Conservation (phyloP, 371 early-diverging fungal species). For the Mortierella sp. region DNA sequence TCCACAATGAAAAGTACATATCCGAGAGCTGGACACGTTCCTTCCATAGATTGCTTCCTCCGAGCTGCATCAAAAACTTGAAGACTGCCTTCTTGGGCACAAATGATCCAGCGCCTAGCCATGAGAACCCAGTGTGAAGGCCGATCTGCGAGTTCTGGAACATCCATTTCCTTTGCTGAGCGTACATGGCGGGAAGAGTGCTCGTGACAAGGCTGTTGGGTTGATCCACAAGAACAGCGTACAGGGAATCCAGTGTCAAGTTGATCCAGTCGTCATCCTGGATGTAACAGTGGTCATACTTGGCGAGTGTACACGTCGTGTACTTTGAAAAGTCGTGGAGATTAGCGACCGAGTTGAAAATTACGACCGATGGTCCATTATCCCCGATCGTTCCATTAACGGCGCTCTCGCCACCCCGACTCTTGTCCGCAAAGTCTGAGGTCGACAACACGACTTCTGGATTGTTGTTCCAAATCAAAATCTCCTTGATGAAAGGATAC, state of each 20-base stretch:
- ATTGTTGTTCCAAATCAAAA: slow-evolving; percentile 66
- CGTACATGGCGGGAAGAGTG: slow-evolving; percentile 63
- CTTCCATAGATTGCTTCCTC: slow-evolving; percentile 64
- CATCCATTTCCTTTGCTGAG: slow-evolving; percentile 66
- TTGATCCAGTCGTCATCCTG: slow-evolving; percentile 71
- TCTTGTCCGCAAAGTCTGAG: slow-evolving; percentile 22
- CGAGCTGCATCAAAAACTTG: slow-evolving; percentile 64
- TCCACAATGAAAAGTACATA: slow-evolving; percentile 70
- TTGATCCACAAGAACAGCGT: slow-evolving; percentile 63
- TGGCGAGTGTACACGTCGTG: slow-evolving; percentile 67
- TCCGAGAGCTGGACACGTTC: slow-evolving; percentile 65
- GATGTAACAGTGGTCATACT: slow-evolving; percentile 69
- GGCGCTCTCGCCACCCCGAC: neutral
- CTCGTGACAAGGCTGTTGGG: slow-evolving; percentile 66
- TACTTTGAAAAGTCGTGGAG: slow-evolving; percentile 67
- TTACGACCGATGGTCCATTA: slow-evolving; percentile 22
- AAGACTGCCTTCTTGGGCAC: slow-evolving; percentile 61
- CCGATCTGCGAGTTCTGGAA: slow-evolving; percentile 59
- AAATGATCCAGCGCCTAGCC: slow-evolving; percentile 70
- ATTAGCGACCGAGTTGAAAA: slow-evolving; percentile 64
- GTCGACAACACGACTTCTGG: slow-evolving; percentile 26
- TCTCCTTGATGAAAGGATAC: slow-evolving; percentile 71
- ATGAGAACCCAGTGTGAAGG: slow-evolving; percentile 69
- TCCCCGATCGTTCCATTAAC: neutral
- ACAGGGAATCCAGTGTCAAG: slow-evolving; percentile 63